Percentiles rank a stretch among this genome's conserved stretches.
phyloP scores from a whole-genome alignment of 2,329 filamentous ascomycete species.

The Aspergillus oerlinghausenensis region DNA sequence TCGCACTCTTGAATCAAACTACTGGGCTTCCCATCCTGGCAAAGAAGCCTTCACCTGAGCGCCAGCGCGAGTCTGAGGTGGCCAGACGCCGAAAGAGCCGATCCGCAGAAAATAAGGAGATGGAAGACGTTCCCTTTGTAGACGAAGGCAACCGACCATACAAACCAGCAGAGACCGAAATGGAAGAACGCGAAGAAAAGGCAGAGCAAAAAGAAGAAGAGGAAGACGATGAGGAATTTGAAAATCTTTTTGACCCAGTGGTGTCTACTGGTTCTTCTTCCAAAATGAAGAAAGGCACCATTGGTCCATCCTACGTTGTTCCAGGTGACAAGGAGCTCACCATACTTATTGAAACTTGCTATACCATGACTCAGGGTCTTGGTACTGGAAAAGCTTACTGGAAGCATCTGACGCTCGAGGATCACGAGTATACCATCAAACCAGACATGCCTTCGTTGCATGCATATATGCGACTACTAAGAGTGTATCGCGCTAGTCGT shows the following conservation, averaged over 20 bases:
- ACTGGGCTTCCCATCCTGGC: slow-evolving; percentile 61
- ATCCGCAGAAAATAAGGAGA: not conserved
- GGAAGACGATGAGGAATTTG: slow-evolving; percentile 24
- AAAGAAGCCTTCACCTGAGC: slow-evolving; percentile 18
- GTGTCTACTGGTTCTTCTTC: slow-evolving; percentile 6
- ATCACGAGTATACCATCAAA: slow-evolving; percentile 49
- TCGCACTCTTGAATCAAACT: slow-evolving; percentile 74
- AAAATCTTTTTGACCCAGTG: slow-evolving; percentile 35
- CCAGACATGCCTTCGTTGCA: slow-evolving; percentile 71
- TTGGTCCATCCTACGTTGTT: slow-evolving; percentile 33
- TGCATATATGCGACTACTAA: slow-evolving; percentile 63
- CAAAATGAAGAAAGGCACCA: not conserved
- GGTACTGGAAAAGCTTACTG: slow-evolving; percentile 71
- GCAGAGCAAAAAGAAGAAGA: slow-evolving; percentile 14
- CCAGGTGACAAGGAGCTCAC: slow-evolving; percentile 60
- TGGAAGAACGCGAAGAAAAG: slow-evolving; percentile 7
- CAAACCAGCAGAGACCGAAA: slow-evolving; percentile 17
- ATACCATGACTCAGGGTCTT: slow-evolving; percentile 53
- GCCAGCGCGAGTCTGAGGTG: slow-evolving; percentile 3
- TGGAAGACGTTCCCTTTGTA: slow-evolving; percentile 30
- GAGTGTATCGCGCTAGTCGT: slow-evolving; percentile 60
- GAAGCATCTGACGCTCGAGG: slow-evolving; percentile 59
- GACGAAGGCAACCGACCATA: slow-evolving; percentile 19
- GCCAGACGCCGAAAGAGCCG: not conserved
- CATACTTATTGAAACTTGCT: slow-evolving; percentile 61